A percentile compares a stretch with the other conserved stretches of the same genome.
Conservation (phyloP, 1,139 yeast genomes). For the Nematodospora anomalae region DNA sequence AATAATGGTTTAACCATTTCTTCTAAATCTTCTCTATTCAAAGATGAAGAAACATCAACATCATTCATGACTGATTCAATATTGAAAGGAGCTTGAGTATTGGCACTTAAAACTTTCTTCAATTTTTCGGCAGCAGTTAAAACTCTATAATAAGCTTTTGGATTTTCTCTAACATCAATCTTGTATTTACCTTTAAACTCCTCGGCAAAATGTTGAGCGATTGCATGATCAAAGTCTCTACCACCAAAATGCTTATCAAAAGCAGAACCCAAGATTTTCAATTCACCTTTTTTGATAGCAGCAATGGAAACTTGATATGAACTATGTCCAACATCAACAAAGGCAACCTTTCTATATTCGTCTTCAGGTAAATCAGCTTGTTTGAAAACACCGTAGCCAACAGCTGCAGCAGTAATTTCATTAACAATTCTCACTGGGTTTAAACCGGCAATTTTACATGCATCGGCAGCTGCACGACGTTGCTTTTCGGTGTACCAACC, state of each 20-base stretch:
- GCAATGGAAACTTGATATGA: constrained; percentile 90
- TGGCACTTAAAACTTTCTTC: constrained; percentile 96
- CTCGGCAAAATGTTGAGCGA: constrained; percentile 91
- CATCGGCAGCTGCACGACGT: constrained; percentile 95
- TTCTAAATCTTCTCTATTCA: constrained; percentile 92
- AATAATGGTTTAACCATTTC: constrained; percentile 81
- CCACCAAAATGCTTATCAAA: constrained; percentile 98
- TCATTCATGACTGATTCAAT: constrained; percentile 97
- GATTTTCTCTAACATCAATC: constrained; percentile 85
- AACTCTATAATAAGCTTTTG: constrained; percentile 95
- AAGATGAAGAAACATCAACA: constrained; percentile 87
- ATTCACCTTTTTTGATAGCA: constrained; percentile 93
- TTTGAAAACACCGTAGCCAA: constrained; percentile 98
- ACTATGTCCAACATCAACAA: constrained; percentile 96
- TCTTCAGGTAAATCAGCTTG: constrained; percentile 91
- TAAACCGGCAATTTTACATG: constrained; percentile 92
- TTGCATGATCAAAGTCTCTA: constrained; percentile 90
- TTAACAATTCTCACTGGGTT: constrained; percentile 98
- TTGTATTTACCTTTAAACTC: constrained; percentile 90
- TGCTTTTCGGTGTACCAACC: constrained; percentile 96
- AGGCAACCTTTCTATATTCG: constrained; percentile 85
- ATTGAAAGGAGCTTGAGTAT: constrained; percentile 90
- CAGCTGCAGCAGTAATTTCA: constrained; percentile 98
- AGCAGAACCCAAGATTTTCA: constrained; percentile 88
- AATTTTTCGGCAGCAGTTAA: constrained; percentile 87